Percentiles rank a stretch among this genome's conserved stretches.
phyloP scores from a whole-genome alignment of 768 basidiomycete species.

The Pulveroboletus ravenelii region DNA sequence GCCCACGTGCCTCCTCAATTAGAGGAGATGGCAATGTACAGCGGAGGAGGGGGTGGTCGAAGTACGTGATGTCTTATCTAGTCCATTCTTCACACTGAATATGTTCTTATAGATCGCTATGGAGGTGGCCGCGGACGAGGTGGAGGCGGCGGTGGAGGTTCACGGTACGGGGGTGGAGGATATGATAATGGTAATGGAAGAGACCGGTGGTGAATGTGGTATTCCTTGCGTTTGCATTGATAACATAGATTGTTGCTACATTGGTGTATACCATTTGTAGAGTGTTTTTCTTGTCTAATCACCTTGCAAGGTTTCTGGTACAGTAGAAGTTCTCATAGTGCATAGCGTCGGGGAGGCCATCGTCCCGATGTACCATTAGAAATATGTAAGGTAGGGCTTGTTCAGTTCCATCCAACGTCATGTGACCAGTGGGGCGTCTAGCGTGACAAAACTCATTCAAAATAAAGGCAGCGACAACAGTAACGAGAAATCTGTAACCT shows the following conservation, averaged over 20 bases:
- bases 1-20: slow-evolving; percentile 82
- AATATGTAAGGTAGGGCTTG: no score
- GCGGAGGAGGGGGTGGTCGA: slow-evolving; percentile 75
- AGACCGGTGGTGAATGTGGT: slow-evolving; percentile 22
- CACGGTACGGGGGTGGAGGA: slow-evolving; percentile 22
- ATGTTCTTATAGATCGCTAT: slow-evolving; percentile 52
- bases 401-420: no score
- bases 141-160: slow-evolving; percentile 18
- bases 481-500: no score
- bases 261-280: slow-evolving; percentile 26
- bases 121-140: slow-evolving; percentile 35
- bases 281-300: slow-evolving; percentile 5
- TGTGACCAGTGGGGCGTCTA: no score
- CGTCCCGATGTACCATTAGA: no score
- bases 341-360: no score
- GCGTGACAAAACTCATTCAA: no score
- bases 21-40: slow-evolving; percentile 88
- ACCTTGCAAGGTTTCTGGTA: not conserved
- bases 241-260: slow-evolving; percentile 18
- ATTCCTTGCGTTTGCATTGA: slow-evolving; percentile 3
- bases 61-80: slow-evolving; percentile 37
- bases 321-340: no score
- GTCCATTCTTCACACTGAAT: not conserved
- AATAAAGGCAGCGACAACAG: no score
- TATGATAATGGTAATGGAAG: slow-evolving; percentile 23